These are phyloP conservation scores for Trichoderma koningii DNA, from an alignment of 2,329 filamentous ascomycete species.

Conservation along the genomic window DNA sequence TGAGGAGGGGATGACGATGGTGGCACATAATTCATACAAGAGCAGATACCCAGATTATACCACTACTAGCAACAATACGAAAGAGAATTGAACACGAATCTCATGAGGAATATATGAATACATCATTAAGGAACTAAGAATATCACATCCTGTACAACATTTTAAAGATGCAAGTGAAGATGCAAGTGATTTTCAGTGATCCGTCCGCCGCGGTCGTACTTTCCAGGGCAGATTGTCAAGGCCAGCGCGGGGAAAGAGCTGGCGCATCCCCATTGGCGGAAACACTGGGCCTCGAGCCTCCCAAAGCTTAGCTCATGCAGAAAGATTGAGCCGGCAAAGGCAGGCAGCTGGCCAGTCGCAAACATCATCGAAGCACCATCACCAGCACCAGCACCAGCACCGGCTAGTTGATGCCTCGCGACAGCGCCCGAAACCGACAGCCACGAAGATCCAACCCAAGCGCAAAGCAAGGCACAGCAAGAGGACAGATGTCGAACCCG, in stretches of 20 bases:
- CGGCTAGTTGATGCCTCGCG: slow-evolving; percentile 18
- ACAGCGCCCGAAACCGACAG: slow-evolving; percentile 8
- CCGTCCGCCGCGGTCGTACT: too few species aligned
- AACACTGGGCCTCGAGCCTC: slow-evolving; percentile 14
- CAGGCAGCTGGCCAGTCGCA: slow-evolving; percentile 9
- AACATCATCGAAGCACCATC: slow-evolving; percentile 8
- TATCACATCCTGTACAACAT: too few species aligned
- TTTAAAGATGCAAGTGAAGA: too few species aligned
- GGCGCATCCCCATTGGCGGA: slow-evolving; percentile 16
- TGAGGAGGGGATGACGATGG: background rate
- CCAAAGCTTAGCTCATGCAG: slow-evolving; percentile 13
- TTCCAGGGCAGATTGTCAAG: background rate
- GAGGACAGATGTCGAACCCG: slow-evolving; percentile 38
- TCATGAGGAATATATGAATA: background rate
- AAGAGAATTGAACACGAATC: background rate
- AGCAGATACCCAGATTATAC: slow-evolving; percentile 5
- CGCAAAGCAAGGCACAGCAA: slow-evolving; percentile 7
- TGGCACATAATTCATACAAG: background rate
- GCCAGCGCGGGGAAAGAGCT: slow-evolving; percentile 14
- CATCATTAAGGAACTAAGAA: background rate
- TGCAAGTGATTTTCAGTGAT: too few species aligned
- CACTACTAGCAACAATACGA: background rate
- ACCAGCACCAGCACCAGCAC: too few species aligned
- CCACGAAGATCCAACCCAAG: background rate
- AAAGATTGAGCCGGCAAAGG: background rate